Conservation (phyloP, 2,329 filamentous ascomycete genomes). For the Ceratocystis papillata region DNA sequence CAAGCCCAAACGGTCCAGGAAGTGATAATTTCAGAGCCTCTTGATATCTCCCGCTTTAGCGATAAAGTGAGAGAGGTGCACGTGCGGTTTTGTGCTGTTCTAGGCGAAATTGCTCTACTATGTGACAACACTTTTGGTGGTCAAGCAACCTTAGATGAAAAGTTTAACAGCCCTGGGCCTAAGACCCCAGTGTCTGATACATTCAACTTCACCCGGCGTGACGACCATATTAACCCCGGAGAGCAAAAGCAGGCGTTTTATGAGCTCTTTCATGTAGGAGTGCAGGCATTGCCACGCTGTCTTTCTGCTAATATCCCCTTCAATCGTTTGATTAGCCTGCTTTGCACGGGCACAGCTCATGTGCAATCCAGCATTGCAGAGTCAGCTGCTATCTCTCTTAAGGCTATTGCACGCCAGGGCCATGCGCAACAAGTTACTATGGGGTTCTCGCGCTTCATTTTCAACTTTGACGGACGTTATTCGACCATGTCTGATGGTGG, state of each 20-base stretch:
- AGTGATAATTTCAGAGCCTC: slow-evolving; percentile 42
- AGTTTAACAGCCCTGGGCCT: slow-evolving; percentile 70
- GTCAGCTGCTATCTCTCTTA: slow-evolving; percentile 84
- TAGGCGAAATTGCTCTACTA: slow-evolving; percentile 90
- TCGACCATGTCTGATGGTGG: slow-evolving; percentile 97
- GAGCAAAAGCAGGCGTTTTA: slow-evolving; percentile 94
- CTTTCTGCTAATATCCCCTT: slow-evolving; percentile 83
- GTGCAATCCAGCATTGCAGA: slow-evolving; percentile 84
- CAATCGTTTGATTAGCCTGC: slow-evolving; percentile 81
- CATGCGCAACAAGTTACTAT: slow-evolving; percentile 93
- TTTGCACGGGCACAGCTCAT: slow-evolving; percentile 94
- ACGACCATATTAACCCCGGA: slow-evolving; percentile 59
- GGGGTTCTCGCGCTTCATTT: slow-evolving; percentile 94
- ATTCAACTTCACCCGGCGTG: slow-evolving; percentile 77
- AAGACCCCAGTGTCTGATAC: slow-evolving; percentile 93
- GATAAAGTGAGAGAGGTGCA: slow-evolving; percentile 79
- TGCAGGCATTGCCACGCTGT: slow-evolving; percentile 90
- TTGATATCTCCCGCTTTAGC: slow-evolving; percentile 52
- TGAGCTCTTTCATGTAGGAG: slow-evolving; percentile 85
- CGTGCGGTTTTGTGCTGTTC: slow-evolving; percentile 80
- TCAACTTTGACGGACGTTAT: slow-evolving; percentile 95
- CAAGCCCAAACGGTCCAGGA: slow-evolving; percentile 29
- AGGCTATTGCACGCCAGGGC: slow-evolving; percentile 86
- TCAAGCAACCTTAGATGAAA: slow-evolving; percentile 89
- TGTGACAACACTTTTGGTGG: slow-evolving; percentile 97